A percentile compares a stretch with the other conserved stretches of the same genome.
Conservation (phyloP, 1,284 basidiomycete genomes). For the Apiotrichum brassicae region DNA sequence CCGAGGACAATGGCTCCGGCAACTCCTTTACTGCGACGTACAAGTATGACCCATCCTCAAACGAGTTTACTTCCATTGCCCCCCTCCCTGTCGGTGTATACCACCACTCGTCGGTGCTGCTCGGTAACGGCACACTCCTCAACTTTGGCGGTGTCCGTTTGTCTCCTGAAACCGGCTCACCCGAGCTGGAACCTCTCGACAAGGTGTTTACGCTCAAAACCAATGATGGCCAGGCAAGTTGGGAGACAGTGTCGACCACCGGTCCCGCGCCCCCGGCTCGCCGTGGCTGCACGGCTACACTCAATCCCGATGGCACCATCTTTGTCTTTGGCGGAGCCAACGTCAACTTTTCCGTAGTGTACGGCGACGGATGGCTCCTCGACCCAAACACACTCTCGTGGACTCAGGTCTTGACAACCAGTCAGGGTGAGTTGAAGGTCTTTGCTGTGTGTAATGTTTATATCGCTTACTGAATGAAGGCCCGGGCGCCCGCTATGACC, state of each 20-base stretch:
- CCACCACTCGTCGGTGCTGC: conserved; percentile 63
- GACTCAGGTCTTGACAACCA: conserved; percentile 17
- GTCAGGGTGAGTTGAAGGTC: not conserved
- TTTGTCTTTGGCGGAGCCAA: conserved; percentile 74
- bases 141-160: conserved; percentile 66
- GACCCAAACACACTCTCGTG: conserved; percentile 54
- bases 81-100: conserved; percentile 60
- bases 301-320: conserved; percentile 53
- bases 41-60: conserved; percentile 54
- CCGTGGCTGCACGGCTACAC: conserved; percentile 59
- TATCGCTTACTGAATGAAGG: conserved; percentile 32
- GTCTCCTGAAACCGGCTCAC: conserved; percentile 38
- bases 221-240: conserved; percentile 49
- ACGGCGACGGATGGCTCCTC: conserved; percentile 68
- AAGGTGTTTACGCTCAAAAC: conserved; percentile 63
- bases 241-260: conserved; percentile 51
- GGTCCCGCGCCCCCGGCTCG: conserved; percentile 56
- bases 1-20: conserved; percentile 67
- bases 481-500: conserved; percentile 60
- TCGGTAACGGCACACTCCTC: conserved; percentile 62
- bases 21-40: conserved; percentile 59
- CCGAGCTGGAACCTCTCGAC: conserved; percentile 53
- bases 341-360: conserved; percentile 53
- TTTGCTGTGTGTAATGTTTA: not conserved
- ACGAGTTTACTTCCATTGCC: conserved; percentile 55